Conservation (phyloP, 2,329 filamentous ascomycete species). For the Cytospora piceicola region DNA sequence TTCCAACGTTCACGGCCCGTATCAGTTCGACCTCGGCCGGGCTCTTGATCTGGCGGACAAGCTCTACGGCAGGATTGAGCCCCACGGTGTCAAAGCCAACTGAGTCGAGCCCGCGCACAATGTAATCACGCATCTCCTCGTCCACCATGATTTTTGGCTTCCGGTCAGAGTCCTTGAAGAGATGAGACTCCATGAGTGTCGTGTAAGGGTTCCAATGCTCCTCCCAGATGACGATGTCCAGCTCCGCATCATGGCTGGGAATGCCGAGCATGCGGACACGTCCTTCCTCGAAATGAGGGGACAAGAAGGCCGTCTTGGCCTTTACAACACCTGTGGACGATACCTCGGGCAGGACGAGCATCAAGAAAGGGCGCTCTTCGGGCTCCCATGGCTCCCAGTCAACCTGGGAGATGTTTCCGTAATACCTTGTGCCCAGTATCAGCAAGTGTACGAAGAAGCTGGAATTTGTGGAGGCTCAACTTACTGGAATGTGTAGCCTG, state of each 20-base stretch:
- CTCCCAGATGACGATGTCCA: constrained; percentile 63
- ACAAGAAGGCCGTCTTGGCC: constrained; percentile 61
- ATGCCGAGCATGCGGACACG: constrained; percentile 62
- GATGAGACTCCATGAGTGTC: constrained; percentile 52
- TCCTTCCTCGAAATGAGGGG: constrained; percentile 64
- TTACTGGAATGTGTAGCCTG: constrained; percentile 65
- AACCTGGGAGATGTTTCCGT: constrained; percentile 62
- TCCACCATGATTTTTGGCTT: constrained; percentile 61
- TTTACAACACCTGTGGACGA: constrained; percentile 43
- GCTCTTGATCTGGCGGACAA: constrained; percentile 62
- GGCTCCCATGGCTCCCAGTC: constrained; percentile 70
- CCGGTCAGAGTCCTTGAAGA: constrained; percentile 39
- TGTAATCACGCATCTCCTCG: constrained; percentile 67
- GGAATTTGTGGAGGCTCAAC: background rate
- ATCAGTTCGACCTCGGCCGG: constrained; percentile 59
- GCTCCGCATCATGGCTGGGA: constrained; percentile 52
- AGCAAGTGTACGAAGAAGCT: constrained; percentile 5
- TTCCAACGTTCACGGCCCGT: constrained; percentile 66
- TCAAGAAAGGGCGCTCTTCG: constrained; percentile 65
- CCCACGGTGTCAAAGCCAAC: constrained; percentile 62
- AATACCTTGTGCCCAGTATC: constrained; percentile 46
- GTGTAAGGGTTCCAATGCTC: constrained; percentile 68
- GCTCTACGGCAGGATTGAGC: constrained; percentile 57
- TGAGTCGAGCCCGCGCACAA: constrained; percentile 57
- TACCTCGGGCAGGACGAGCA: constrained; percentile 58